phyloP scores from a whole-genome alignment of 1,284 basidiomycete species.

The Hemileccinum hortonii region DNA sequence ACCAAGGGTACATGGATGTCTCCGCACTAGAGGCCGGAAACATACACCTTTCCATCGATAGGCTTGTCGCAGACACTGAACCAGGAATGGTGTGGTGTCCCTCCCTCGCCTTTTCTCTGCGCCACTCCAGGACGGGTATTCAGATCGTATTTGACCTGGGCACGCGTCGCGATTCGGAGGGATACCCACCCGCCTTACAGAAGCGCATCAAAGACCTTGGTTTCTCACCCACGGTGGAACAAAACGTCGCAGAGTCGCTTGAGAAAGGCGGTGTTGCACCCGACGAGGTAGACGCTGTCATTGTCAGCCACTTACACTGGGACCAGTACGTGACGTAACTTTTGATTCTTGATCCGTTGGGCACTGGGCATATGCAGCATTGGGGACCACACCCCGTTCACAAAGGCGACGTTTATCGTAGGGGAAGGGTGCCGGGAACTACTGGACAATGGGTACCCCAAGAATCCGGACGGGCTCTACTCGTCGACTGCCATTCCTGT shows the following conservation, averaged over 20 bases:
- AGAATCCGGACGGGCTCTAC: slow-evolving; percentile 37
- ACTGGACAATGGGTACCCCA: slow-evolving; percentile 42
- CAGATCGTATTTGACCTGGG: slow-evolving; percentile 56
- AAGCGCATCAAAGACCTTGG: slow-evolving; percentile 29
- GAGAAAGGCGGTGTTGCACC: slow-evolving; percentile 46
- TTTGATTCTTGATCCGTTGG: neutral
- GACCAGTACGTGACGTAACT: slow-evolving; percentile 31
- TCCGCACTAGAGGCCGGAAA: slow-evolving; percentile 52
- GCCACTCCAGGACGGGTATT: slow-evolving; percentile 41
- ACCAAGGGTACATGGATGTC: slow-evolving; percentile 47
- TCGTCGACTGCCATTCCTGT: slow-evolving; percentile 41
- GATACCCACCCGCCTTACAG: slow-evolving; percentile 37
- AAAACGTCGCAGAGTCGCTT: slow-evolving; percentile 50
- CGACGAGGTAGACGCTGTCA: slow-evolving; percentile 43
- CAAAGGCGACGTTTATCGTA: slow-evolving; percentile 47
- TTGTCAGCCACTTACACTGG: slow-evolving; percentile 51
- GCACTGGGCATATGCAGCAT: slow-evolving; percentile 20
- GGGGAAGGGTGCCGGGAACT: slow-evolving; percentile 38
- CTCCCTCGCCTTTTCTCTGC: slow-evolving; percentile 50
- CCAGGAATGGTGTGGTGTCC: slow-evolving; percentile 35
- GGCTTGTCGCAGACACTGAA: slow-evolving; percentile 38
- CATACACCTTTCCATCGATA: slow-evolving; percentile 37
- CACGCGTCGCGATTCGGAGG: slow-evolving; percentile 46
- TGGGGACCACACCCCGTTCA: slow-evolving; percentile 47
- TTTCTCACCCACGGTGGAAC: slow-evolving; percentile 32